Evolutionary conservation across 2,329 filamentous ascomycete genomes (phyloP).

Genomic region (Xylariaceae sp.): DNA sequence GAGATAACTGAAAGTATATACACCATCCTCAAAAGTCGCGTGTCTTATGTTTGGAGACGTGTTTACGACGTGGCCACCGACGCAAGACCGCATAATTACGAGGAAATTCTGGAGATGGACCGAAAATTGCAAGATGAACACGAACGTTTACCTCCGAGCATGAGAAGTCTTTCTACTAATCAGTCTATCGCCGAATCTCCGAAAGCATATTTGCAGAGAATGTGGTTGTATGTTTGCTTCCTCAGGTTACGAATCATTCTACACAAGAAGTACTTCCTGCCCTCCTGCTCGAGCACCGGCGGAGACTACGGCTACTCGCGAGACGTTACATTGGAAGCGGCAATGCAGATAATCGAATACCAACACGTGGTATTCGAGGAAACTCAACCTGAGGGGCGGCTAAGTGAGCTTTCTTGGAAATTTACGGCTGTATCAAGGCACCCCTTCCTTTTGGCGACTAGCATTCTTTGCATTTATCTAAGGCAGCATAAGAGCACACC

Average conservation of each 20-base stretch:
- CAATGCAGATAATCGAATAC: slow-evolving; percentile 50
- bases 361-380: slow-evolving; percentile 54
- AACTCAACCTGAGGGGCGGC: slow-evolving; percentile 42
- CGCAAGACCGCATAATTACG: slow-evolving; percentile 22
- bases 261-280: slow-evolving; percentile 55
- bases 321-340: slow-evolving; percentile 49
- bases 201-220: slow-evolving; percentile 53
- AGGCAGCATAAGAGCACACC: slow-evolving; percentile 25
- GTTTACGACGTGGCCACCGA: slow-evolving; percentile 29
- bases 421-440: slow-evolving; percentile 48
- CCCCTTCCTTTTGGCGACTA: slow-evolving; percentile 52
- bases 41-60: slow-evolving; percentile 32
- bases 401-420: slow-evolving; percentile 49
- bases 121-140: slow-evolving; percentile 17
- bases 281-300: slow-evolving; percentile 34
- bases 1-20: slow-evolving; percentile 34
- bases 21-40: slow-evolving; percentile 29
- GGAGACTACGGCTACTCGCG: slow-evolving; percentile 45
- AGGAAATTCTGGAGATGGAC: slow-evolving; percentile 30
- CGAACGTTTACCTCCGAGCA: slow-evolving; percentile 16
- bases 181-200: slow-evolving; percentile 50
- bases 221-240: slow-evolving; percentile 54
- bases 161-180: slow-evolving; percentile 24
- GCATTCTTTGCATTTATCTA: slow-evolving; percentile 50
- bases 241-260: slow-evolving; percentile 55